Evolutionary conservation across 176 grass and related monocot genomes (phyloP), one percentile per base, ranked within the genome.

Genomic region (Zea luxurians): DNA sequence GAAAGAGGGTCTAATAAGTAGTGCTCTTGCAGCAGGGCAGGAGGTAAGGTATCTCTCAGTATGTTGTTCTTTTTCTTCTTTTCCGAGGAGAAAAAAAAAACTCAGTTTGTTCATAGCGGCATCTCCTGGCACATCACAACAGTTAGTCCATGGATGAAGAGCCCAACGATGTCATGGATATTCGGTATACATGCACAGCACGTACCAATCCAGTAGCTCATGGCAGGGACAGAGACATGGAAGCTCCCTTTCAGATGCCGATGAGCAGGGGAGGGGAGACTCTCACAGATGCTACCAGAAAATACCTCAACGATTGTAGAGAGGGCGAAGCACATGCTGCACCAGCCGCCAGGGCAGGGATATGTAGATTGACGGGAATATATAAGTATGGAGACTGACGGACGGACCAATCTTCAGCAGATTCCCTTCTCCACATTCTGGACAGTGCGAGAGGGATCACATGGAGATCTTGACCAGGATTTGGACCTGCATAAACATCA

Each of bases 401-500:
- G 40, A 71, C 18, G 65, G 64, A 70, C 48, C 68, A 76, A 70
- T 76, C 48, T 76, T 81, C 71, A 50, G 58, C 55, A 37, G 45
- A 66, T 80, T 20, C 58, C 41, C 80, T 84, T 77, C 50, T 13
- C 49, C 77, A 70, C 82, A 84, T 66, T 80, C 48, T 61, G n/a
- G 87, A 77, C 80, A 72, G 79, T 78, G 79, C 73, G 37, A 50
- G 82, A 80, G 63, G 71, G 65, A 84, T 88, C 71, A 77, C 58
- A 60, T 60, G 59, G 48, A 77, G 59, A 77, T 77, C 48, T 84
- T 80, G 49, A 7, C 5, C 48, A 35, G 65, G 77, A 81, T 89
- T 81, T 80, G 71, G 65, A 59, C 58, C 48, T 64, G 57, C 41
- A 60, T 75, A 72, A 78, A 84, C 42, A 72, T 78, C 58, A 44